Evolutionary conservation across 805 yeast genomes (phyloP), one percentile per base, ranked within the genome.

Genomic region (Suhomyces tanzawaensis): DNA sequence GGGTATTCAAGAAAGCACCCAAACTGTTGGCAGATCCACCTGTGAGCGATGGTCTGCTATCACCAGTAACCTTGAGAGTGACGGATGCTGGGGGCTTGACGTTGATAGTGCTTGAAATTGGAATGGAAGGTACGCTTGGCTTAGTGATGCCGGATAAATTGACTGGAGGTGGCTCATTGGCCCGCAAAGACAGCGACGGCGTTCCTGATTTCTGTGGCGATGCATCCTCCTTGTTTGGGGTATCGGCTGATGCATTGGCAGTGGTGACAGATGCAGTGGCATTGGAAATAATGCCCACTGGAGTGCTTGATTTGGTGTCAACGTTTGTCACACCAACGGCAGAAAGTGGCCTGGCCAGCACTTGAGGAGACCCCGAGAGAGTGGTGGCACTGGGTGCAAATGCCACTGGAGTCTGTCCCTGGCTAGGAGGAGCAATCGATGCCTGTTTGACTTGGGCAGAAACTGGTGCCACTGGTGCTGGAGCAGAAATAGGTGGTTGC

Each of bases 11-110:
- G 14, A 63, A 51, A 22, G 19, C 85, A 72, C 49, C 95, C 71
- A 40, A 82, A 66, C 62, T 79, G 66, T 82, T 74, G 1, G 95
- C 93, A 39, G 80, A 77, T 8, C 97, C 97, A 27, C 89, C 93
- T 19, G 87, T 73, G 34, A 88, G 65, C 5, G 95, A 81, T 11
- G 99, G 95, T 42, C 96, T 73, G 34, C 52, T 55, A 37, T 62
- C 62, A 12, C 58, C 57, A 45, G 77, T 77, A 21, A 82, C 80
- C 44, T 80, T 78, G 47, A 82, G 70, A 1, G 79, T 64, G 4
- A 81, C 81, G 0, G 96, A 81, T 8, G 71, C 70, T 7, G 87
- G 82, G 4, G 81, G 76, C 42, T 77, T 74, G 5, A 87, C 79
- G 36, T 81, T 74, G 36, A 93, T 69, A 14, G 76, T 79, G 31